phyloP scores from a whole-genome alignment of 164 flowering plant genomes.

The Aristolochia californica region DNA sequence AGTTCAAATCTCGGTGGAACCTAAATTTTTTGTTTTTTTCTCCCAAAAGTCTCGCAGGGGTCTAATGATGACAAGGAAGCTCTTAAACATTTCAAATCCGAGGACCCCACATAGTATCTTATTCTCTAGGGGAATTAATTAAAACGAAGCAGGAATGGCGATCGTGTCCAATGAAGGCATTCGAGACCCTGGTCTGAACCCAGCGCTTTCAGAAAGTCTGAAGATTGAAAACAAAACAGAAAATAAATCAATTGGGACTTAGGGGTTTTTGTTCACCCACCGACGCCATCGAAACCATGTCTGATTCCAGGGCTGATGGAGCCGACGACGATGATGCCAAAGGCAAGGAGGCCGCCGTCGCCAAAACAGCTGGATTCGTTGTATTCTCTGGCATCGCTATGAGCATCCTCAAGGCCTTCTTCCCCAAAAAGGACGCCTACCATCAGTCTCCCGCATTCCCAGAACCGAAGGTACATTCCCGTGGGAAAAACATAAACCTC shows the following conservation, averaged over 20 bases:
- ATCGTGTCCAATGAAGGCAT: no score
- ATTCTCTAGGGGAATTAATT: no score
- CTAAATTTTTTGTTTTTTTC: constrained; percentile 20
- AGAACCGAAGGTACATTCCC: constrained; percentile 8
- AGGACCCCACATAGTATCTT: no score
- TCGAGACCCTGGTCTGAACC: no score
- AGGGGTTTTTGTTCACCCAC: not conserved
- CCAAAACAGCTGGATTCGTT: constrained; percentile 31
- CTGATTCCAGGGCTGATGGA: constrained; percentile 7
- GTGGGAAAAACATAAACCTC: no score
- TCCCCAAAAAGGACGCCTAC: constrained; percentile 15
- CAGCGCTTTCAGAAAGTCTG: no score
- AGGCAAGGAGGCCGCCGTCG: constrained; percentile 15
- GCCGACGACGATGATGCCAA: constrained; percentile 1
- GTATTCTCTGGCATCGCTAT: constrained; percentile 40
- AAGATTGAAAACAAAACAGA: no score
- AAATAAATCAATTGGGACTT: no score
- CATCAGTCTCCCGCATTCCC: not conserved
- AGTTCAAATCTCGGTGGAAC: constrained; percentile 93
- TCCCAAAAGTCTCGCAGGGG: no score
- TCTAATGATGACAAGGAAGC: no score
- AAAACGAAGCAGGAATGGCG: no score
- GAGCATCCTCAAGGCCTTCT: constrained; percentile 37
- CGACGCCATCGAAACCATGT: constrained; percentile 1
- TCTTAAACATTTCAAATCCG: no score